Evolutionary conservation across 139 green algal genomes (phyloP).

Genomic region (Chlamydomonas sp.): DNA sequence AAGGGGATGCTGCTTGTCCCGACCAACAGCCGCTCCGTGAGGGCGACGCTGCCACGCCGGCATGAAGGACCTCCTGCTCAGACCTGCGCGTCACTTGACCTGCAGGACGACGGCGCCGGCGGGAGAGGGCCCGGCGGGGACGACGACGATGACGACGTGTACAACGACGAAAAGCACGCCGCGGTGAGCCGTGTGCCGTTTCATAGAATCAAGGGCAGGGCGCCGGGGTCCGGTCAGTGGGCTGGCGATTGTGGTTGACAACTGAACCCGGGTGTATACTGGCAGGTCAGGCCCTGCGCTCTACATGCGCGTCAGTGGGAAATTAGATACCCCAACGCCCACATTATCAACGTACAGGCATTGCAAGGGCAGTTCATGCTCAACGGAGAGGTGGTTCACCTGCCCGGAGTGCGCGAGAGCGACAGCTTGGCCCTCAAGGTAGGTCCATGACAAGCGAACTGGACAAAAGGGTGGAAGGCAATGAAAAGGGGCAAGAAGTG

Average conservation of each 20-base stretch:
- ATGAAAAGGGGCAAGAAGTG: no score
- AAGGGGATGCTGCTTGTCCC: no score
- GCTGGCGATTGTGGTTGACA: no score
- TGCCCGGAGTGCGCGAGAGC: constrained; percentile 45
- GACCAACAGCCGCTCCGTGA: no score
- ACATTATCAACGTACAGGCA: constrained; percentile 14
- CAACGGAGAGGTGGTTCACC: constrained; percentile 56
- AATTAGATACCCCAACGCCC: neutral
- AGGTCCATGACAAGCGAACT: no score
- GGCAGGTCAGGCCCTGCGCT: no score
- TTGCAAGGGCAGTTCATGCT: constrained; percentile 65
- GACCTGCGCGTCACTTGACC: no score
- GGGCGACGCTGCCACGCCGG: no score
- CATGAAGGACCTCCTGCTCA: no score
- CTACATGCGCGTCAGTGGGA: neutral
- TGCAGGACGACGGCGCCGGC: neutral
- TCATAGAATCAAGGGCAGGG: neutral
- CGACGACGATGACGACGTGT: constrained; percentile 39
- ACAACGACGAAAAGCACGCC: constrained; percentile 44
- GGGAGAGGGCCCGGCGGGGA: neutral
- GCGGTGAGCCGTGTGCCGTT: constrained; percentile 9
- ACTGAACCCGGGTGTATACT: no score
- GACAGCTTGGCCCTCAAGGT: constrained; percentile 58
- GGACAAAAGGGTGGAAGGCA: no score
- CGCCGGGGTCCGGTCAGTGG: no score